Evolutionary conservation across 345 rosid species (phyloP).

Genomic region (Trapa bicornis): DNA sequence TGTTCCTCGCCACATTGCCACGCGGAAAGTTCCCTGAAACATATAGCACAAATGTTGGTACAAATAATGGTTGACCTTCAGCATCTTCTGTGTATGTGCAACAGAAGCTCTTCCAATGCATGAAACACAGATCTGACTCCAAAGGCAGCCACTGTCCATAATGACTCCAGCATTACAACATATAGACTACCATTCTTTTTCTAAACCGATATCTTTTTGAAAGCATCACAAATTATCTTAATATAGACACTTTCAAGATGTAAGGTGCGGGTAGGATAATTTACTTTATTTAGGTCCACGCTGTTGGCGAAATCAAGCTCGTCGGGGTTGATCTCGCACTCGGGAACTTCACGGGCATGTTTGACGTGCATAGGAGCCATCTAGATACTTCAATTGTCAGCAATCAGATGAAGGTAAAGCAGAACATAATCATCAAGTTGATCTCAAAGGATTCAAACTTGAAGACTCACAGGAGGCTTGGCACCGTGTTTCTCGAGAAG

Average conservation of each 20-base stretch:
- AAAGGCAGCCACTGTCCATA: neutral
- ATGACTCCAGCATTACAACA: neutral
- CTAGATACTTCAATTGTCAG: slow-evolving; percentile 18
- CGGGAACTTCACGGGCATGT: slow-evolving; percentile 79
- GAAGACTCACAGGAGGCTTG: slow-evolving; percentile 51
- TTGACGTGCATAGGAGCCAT: slow-evolving; percentile 90
- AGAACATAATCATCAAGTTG: neutral
- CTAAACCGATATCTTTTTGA: neutral
- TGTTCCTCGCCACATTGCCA: slow-evolving; percentile 90
- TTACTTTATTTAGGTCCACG: slow-evolving; percentile 62
- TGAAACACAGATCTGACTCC: neutral
- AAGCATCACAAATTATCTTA: neutral
- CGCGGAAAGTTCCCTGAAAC: slow-evolving; percentile 66
- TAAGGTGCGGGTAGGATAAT: neutral
- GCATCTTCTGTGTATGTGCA: neutral
- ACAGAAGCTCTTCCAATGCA: neutral
- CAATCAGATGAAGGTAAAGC: neutral
- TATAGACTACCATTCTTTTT: neutral
- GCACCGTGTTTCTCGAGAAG: slow-evolving; percentile 76
- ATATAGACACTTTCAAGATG: neutral
- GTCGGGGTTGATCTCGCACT: slow-evolving; percentile 61
- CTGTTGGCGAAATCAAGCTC: slow-evolving; percentile 82
- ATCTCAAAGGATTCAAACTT: neutral
- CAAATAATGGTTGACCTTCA: neutral
- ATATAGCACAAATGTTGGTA: slow-evolving; percentile 1